Percentiles rank a stretch among this genome's conserved stretches.
These are phyloP conservation scores for Chaetoscypha palmicola DNA, from an alignment of 2,329 filamentous ascomycete genomes.

Conservation along the genomic window DNA sequence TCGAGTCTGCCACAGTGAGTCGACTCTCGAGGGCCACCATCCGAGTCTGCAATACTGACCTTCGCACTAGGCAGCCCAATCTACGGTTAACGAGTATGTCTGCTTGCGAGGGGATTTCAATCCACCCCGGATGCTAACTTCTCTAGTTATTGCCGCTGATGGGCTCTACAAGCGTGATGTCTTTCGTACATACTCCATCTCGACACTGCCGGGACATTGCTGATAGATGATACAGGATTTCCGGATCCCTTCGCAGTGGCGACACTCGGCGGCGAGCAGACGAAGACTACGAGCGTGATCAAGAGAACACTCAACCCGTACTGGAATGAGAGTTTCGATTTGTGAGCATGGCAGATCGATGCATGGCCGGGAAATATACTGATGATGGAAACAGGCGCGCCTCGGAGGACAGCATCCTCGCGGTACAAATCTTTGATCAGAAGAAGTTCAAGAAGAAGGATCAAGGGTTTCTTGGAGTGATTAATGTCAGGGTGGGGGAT, in stretches of 20 bases:
- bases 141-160: conserved; percentile 91
- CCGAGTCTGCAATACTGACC: conserved; percentile 20
- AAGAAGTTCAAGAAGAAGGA: conserved; percentile 99
- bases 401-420: conserved; percentile 91
- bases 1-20: conserved; percentile 58
- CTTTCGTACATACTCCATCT: conserved; percentile 64
- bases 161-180: conserved; percentile 99
- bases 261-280: conserved; percentile 96
- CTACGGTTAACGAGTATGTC: conserved; percentile 82
- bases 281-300: conserved; percentile 93
- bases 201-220: not conserved
- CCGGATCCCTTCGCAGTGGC: conserved; percentile 97
- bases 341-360: conserved; percentile 49
- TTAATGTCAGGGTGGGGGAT: conserved; percentile 93
- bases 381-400: conserved; percentile 56
- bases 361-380: conserved; percentile 10
- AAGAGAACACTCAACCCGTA: conserved; percentile 99
- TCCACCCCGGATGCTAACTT: conserved; percentile 32
- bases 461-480: conserved; percentile 94
- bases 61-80: conserved; percentile 62
- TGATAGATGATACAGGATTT: conserved; percentile 57
- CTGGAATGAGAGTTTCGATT: conserved; percentile 98
- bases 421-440: conserved; percentile 98
- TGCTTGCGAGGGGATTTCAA: not conserved
- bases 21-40: conserved; percentile 11